These are phyloP conservation scores for Stagonosporopsis cucurbitacearum DNA, from an alignment of 2,329 filamentous ascomycete genomes.

Conservation along the genomic window DNA sequence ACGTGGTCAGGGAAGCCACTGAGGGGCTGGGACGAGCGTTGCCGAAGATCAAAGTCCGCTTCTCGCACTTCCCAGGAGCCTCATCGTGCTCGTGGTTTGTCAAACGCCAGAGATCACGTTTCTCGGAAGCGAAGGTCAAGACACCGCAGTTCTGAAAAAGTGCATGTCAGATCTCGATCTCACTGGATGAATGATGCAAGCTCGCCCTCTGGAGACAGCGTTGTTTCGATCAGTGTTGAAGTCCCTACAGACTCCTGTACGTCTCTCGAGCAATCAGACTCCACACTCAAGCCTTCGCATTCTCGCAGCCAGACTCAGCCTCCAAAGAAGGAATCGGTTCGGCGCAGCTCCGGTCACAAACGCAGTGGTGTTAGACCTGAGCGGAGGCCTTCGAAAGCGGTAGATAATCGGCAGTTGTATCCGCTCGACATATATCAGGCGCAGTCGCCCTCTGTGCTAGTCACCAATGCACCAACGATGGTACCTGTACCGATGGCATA, in stretches of 20 bases:
- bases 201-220: conserved; percentile 18
- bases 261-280: conserved; percentile 19
- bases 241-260: conserved; percentile 11
- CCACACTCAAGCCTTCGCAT: conserved; percentile 18
- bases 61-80: neutral
- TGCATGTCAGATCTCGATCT: neutral
- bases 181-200: neutral
- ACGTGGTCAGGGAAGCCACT: conserved; percentile 20
- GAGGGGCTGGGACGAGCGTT: conserved; percentile 1
- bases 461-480: conserved; percentile 15
- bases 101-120: neutral
- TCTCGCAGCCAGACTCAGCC: conserved; percentile 13
- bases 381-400: neutral
- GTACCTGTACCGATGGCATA: neutral
- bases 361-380: neutral
- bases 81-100: neutral
- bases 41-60: neutral
- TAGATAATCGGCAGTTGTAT: neutral
- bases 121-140: neutral
- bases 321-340: neutral
- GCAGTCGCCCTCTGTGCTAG: conserved; percentile 1
- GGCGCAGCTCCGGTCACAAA: neutral
- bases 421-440: neutral
- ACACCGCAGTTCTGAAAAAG: neutral
- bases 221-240: conserved; percentile 12